Evolutionary conservation across 2,329 filamentous ascomycete species (phyloP).

Genomic region (Xylariaceae sp.): DNA sequence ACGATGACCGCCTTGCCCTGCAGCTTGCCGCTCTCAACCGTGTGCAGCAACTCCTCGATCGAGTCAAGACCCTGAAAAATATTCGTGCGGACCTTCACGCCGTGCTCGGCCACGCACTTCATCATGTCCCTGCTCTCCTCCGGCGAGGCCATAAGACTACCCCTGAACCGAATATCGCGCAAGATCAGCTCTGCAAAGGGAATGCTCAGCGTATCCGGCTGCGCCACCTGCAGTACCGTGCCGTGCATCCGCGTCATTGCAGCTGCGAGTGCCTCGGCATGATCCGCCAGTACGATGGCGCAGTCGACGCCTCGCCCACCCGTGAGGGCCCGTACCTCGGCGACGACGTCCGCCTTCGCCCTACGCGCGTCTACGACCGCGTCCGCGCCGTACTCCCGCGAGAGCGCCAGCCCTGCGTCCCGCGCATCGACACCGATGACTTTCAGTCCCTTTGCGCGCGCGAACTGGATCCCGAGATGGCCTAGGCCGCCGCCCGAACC

Average conservation of each 20-base stretch:
- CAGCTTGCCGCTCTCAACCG: conserved; percentile 48
- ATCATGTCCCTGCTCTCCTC: conserved; percentile 44
- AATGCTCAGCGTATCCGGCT: conserved; percentile 56
- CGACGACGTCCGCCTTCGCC: conserved; percentile 42
- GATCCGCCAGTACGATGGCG: conserved; percentile 45
- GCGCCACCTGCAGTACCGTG: conserved; percentile 51
- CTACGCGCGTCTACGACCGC: conserved; percentile 46
- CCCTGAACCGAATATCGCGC: conserved; percentile 25
- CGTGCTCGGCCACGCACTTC: conserved; percentile 39
- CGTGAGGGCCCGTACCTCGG: conserved; percentile 43
- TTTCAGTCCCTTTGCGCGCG: conserved; percentile 42
- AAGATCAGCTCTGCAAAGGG: conserved; percentile 48
- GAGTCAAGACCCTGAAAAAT: conserved; percentile 47
- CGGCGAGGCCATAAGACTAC: conserved; percentile 38
- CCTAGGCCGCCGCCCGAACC: conserved; percentile 48
- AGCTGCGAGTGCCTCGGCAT: conserved; percentile 43
- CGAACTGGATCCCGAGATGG: conserved; percentile 47
- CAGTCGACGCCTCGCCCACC: conserved; percentile 45
- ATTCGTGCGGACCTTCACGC: conserved; percentile 46
- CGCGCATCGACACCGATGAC: conserved; percentile 51
- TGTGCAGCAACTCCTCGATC: conserved; percentile 44
- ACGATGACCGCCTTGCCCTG: conserved; percentile 50
- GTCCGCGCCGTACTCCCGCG: conserved; percentile 44
- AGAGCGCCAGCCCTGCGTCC: conserved; percentile 43
- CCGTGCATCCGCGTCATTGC: conserved; percentile 56